Evolutionary conservation across 768 basidiomycete species (phyloP).

Genomic region (Boletus bicolor): DNA sequence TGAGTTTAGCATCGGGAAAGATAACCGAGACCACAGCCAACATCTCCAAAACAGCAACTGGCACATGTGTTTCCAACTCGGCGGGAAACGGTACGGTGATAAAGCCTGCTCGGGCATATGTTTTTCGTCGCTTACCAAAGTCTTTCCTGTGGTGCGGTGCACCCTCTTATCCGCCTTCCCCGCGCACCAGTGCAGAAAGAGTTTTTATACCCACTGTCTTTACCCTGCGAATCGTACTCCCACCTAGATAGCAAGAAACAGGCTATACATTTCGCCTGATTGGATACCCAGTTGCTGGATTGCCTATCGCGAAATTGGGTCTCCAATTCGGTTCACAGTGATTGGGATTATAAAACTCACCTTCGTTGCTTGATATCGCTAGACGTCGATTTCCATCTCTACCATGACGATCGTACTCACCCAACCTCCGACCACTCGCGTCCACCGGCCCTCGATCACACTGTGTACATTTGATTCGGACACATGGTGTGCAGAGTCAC

Average conservation of each 20-base stretch:
- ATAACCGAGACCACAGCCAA: background rate
- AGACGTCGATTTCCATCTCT: background rate
- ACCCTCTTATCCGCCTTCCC: slow-evolving; percentile 6
- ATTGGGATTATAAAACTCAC: slow-evolving; percentile 11
- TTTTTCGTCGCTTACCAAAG: background rate
- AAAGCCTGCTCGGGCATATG: background rate
- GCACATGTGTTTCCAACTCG: background rate
- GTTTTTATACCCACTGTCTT: background rate
- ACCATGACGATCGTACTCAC: slow-evolving; percentile 15
- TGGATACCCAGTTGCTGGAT: background rate
- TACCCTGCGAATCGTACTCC: slow-evolving; percentile 2
- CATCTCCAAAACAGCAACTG: background rate
- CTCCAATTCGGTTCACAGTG: background rate
- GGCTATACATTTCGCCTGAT: background rate
- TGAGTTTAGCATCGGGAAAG: background rate
- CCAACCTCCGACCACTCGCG: slow-evolving; percentile 2
- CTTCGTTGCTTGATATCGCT: background rate
- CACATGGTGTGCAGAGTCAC: background rate
- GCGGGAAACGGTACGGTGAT: slow-evolving; percentile 2
- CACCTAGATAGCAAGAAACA: background rate
- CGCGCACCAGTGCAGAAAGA: slow-evolving; percentile 14
- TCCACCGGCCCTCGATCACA: slow-evolving; percentile 5
- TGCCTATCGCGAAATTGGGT: slow-evolving; percentile 2
- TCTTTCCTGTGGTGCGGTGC: slow-evolving; percentile 3
- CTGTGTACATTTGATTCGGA: background rate